Conservation (phyloP, 768 basidiomycete species). For the Suillus americanus region DNA sequence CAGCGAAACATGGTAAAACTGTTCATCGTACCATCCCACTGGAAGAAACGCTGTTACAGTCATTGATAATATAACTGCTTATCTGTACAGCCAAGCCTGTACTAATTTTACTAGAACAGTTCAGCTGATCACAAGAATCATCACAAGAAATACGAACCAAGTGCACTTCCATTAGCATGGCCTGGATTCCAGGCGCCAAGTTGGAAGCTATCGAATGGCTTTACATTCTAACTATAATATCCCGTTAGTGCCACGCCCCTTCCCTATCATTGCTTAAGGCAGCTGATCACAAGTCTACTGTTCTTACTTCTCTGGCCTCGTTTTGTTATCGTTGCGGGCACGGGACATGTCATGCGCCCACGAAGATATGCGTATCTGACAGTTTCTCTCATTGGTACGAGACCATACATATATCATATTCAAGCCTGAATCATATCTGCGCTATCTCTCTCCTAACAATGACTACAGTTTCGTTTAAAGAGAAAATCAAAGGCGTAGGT, state of each 20-base stretch:
- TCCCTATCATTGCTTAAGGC: too few species aligned
- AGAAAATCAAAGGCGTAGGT: slow-evolving; percentile 21
- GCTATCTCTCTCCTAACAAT: background rate
- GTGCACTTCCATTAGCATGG: background rate
- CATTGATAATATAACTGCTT: background rate
- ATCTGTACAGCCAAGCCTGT: background rate
- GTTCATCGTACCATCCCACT: background rate
- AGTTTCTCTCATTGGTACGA: too few species aligned
- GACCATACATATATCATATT: background rate
- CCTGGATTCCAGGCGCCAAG: background rate
- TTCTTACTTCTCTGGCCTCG: background rate
- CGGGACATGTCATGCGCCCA: background rate
- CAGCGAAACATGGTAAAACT: too few species aligned
- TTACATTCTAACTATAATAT: background rate
- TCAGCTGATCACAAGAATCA: background rate
- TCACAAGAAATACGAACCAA: background rate
- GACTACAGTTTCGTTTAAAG: slow-evolving; percentile 16
- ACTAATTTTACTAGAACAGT: background rate
- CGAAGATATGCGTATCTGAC: background rate
- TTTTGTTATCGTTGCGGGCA: background rate
- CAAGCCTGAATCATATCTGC: background rate
- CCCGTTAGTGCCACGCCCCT: background rate
- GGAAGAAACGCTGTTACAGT: background rate
- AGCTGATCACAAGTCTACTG: background rate
- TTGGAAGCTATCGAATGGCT: background rate